Evolutionary conservation across 1,284 basidiomycete genomes (phyloP).

Genomic region (Megacollybia platyphylla): DNA sequence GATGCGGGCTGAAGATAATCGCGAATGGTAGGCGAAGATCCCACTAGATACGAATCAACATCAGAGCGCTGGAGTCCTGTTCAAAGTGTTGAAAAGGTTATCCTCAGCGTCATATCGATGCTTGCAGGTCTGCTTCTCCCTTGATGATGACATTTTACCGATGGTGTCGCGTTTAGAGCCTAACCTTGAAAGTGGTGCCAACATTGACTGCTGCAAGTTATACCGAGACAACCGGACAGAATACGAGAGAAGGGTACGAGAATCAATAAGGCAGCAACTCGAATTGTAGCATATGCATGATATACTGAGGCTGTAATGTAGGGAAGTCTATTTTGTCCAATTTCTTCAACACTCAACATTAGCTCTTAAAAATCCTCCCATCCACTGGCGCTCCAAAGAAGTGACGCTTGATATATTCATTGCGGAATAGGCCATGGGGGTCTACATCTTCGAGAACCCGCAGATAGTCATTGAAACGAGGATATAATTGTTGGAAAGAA

Average conservation of each 20-base stretch:
- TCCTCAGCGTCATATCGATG: constrained; percentile 95
- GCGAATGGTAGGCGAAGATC: constrained; percentile 75
- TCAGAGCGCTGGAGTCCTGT: constrained; percentile 98
- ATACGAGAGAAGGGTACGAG: constrained; percentile 61
- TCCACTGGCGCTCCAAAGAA: constrained; percentile 46
- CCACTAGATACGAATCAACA: constrained; percentile 84
- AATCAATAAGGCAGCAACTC: constrained; percentile 61
- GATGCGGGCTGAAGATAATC: too few relatives aligned
- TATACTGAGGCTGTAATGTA: neutral
- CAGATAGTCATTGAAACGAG: constrained; percentile 75
- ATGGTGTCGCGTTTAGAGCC: constrained; percentile 50
- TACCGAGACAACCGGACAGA: constrained; percentile 80
- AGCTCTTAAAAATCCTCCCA: constrained; percentile 39
- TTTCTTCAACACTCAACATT: constrained; percentile 9
- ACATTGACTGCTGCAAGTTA: constrained; percentile 94
- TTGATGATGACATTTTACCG: constrained; percentile 5
- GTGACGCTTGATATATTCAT: constrained; percentile 69
- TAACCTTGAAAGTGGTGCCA: constrained; percentile 97
- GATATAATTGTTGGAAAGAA: constrained; percentile 62
- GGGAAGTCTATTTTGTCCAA: constrained; percentile 1
- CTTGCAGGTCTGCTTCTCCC: constrained; percentile 57
- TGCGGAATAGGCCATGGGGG: constrained; percentile 71
- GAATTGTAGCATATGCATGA: constrained; percentile 13
- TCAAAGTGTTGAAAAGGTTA: constrained; percentile 93
- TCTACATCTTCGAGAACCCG: constrained; percentile 64